phyloP scores from a whole-genome alignment of 495 filamentous ascomycete genomes.

The Aspergillus ostianus region DNA sequence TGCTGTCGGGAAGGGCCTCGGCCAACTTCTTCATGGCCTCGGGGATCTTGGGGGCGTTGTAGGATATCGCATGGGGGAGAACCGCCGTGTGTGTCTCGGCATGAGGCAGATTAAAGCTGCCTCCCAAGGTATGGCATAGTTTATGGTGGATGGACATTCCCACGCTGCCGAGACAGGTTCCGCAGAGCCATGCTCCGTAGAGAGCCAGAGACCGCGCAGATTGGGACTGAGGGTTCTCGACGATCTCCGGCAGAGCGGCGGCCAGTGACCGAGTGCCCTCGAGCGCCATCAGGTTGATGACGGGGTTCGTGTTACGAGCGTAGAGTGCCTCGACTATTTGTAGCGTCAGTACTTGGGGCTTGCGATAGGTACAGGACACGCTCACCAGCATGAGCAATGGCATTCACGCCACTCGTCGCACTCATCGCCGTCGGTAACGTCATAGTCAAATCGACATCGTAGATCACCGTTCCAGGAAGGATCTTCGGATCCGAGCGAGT shows the following conservation, averaged over 20 bases:
- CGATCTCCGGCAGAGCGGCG: conserved; percentile 54
- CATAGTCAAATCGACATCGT: conserved; percentile 68
- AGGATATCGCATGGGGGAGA: conserved; percentile 64
- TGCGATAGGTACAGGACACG: conserved; percentile 2
- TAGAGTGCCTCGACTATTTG: conserved; percentile 62
- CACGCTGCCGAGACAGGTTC: conserved; percentile 60
- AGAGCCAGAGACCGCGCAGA: conserved; percentile 56
- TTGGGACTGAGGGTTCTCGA: conserved; percentile 45
- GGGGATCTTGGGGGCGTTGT: conserved; percentile 64
- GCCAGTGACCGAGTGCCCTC: conserved; percentile 57
- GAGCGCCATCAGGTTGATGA: conserved; percentile 56
- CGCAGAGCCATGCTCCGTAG: conserved; percentile 69
- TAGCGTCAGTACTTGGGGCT: not conserved
- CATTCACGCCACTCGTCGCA: conserved; percentile 66
- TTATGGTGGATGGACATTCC: conserved; percentile 73
- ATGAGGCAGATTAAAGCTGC: conserved; percentile 68
- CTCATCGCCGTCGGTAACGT: conserved; percentile 59
- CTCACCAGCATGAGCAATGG: conserved; percentile 64
- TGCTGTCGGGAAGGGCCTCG: conserved; percentile 55
- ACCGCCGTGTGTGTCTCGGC: conserved; percentile 70
- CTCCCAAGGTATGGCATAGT: conserved; percentile 66
- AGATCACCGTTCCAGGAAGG: conserved; percentile 63
- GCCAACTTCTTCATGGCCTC: conserved; percentile 58
- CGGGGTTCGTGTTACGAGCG: conserved; percentile 59
- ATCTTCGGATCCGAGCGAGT: conserved; percentile 65